Evolutionary conservation across 192 early-diverging fungal species (phyloP).

Genomic region (Coemansia aciculifera): DNA sequence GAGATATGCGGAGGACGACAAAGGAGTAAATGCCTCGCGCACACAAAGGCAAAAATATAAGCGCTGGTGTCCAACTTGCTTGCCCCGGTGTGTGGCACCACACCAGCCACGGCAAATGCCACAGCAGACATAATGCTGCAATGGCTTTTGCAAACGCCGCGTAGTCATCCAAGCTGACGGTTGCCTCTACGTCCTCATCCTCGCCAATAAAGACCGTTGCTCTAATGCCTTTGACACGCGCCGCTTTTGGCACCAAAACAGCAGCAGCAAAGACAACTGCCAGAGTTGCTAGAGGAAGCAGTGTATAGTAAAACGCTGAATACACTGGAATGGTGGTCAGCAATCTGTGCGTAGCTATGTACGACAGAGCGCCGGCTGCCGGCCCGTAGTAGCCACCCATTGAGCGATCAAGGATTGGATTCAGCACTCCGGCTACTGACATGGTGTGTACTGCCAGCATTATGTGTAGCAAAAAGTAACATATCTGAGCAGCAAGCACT

Average conservation of each 20-base stretch:
- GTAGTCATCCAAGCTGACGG: slow-evolving; percentile 19
- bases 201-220: slow-evolving; percentile 15
- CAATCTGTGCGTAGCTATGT: slow-evolving; percentile 14
- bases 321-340: slow-evolving; percentile 6
- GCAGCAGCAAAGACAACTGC: slow-evolving; percentile 10
- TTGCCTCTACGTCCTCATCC: slow-evolving; percentile 16
- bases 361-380: slow-evolving; percentile 18
- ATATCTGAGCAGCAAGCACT: slow-evolving; percentile 28
- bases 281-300: slow-evolving; percentile 18
- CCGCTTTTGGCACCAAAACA: background rate
- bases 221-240: background rate
- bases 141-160: slow-evolving; percentile 9
- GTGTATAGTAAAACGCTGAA: slow-evolving; percentile 1
- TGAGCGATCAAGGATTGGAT: slow-evolving; percentile 12
- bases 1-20: slow-evolving; percentile 20
- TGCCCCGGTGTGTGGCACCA: slow-evolving; percentile 17
- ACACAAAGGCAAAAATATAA: slow-evolving; percentile 16
- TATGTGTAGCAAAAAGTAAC: slow-evolving; percentile 18
- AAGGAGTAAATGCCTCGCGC: slow-evolving; percentile 23
- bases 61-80: slow-evolving; percentile 9
- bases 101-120: slow-evolving; percentile 29
- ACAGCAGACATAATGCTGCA: slow-evolving; percentile 14
- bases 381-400: slow-evolving; percentile 34
- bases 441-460: slow-evolving; percentile 27
- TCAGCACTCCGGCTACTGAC: slow-evolving; percentile 17